Evolutionary conservation across 83 land plant species (phyloP), one percentile per base, ranked within the genome.

Genomic region (Picea abies): DNA sequence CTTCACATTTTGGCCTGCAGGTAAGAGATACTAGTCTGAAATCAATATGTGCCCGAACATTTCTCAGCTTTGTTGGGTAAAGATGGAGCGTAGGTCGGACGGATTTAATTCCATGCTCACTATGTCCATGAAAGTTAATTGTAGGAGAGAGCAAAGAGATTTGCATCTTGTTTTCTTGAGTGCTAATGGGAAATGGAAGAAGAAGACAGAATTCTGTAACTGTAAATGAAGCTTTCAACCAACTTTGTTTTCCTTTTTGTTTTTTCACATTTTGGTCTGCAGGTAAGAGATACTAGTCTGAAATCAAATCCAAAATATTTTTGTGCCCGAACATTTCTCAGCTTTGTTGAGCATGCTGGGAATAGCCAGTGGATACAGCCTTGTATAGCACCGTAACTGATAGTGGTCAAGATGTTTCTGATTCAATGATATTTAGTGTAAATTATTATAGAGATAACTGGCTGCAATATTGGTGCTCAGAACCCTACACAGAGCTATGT

Each of bases 401-500:
- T 9, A 17, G 52, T 73, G 25, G 47, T 52, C 56, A 52, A 52
- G 12, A 52, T 52, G 56, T 52, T 69, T 69, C 37, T 69, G 20
- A 69, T 69, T 10, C 17, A 19, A 14, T 14, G 41, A 32, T 72
- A 37, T 20, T 14, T 71, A 17, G 39, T 41, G 23, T 37, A 72
- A 73, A n/a, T 52, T 73, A 73, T 73, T 23, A 44, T 19, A 23
- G 47, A 41, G 4, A 73, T 73, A 52, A 73, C 39, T 20, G 26
- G 56, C 47, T 73, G 56, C 49, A 41, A 23, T 47, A 44, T 41
- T 20, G 41, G 41, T 73, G 77, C 4, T 10, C 56, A 7, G 56
- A 52, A 52, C 56, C 56, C 56, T 41, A 44, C 56, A 41, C 56
- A 73, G 77, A 73, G 77, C 25, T 73, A 73, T 73, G 77, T 9